A percentile compares a stretch with the other conserved stretches of the same genome.
These are phyloP conservation scores for Bromus sterilis DNA, from an alignment of 176 grass and related monocot species.

Conservation along the genomic window DNA sequence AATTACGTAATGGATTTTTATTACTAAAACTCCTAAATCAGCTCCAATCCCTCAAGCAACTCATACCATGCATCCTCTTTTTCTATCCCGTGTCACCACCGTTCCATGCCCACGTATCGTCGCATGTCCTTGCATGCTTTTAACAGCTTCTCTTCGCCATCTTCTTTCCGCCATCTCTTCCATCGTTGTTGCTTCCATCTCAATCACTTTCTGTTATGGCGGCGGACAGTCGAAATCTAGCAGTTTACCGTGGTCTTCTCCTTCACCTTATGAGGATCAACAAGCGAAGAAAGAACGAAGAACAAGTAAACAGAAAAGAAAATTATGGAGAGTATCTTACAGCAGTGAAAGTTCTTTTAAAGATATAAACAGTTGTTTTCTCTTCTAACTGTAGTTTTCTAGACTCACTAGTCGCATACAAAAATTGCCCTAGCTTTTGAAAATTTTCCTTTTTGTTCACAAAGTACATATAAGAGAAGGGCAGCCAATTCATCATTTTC, in stretches of 20 bases:
- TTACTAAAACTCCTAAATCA: too few relatives aligned
- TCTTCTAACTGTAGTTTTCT: background rate
- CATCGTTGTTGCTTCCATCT: background rate
- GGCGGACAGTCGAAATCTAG: background rate
- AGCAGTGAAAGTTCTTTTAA: background rate
- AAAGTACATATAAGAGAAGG: background rate
- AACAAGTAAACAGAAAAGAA: background rate
- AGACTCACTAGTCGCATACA: background rate
- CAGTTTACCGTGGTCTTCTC: background rate
- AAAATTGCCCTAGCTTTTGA: background rate
- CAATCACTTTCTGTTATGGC: background rate
- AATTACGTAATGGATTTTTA: too few relatives aligned
- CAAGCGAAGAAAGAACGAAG: background rate
- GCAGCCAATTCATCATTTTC: background rate
- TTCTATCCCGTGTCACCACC: background rate
- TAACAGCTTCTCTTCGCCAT: background rate
- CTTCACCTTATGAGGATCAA: background rate
- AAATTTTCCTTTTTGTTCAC: background rate
- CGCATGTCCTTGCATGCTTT: background rate
- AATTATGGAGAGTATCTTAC: background rate
- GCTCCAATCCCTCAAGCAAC: background rate
- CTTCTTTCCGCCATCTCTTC: background rate
- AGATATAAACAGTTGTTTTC: background rate
- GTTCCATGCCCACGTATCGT: background rate
- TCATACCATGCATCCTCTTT: background rate